Conservation (phyloP, 768 basidiomycete species). For the Podaxis mareebaensis region DNA sequence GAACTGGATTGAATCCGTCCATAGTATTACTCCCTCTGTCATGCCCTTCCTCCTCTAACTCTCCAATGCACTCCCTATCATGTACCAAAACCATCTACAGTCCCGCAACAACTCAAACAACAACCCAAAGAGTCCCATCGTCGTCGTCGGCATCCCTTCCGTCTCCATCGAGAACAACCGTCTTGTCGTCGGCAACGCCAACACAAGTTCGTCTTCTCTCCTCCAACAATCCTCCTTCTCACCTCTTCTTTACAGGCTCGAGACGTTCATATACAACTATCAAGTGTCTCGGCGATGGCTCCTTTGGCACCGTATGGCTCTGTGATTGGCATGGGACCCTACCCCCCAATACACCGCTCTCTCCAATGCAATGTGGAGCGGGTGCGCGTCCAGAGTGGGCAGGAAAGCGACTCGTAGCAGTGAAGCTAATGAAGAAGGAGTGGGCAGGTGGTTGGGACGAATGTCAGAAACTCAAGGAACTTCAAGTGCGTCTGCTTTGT, state of each 20-base stretch:
- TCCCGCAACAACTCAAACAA: conserved; percentile 29
- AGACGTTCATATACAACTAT: conserved; percentile 90
- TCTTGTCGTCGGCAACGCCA: conserved; percentile 72
- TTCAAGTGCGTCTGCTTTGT: conserved; percentile 64
- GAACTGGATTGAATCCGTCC: conserved; percentile 16
- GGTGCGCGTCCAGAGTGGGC: conserved; percentile 92
- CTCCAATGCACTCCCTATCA: conserved; percentile 60
- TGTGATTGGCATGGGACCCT: conserved; percentile 99
- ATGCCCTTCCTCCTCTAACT: conserved; percentile 26
- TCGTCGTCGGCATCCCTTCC: conserved; percentile 73
- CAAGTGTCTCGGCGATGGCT: conserved; percentile 97
- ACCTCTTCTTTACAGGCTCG: conserved; percentile 53
- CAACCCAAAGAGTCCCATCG: conserved; percentile 36
- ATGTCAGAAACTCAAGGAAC: conserved; percentile 92
- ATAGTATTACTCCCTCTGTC: conserved; percentile 19
- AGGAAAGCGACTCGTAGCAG: conserved; percentile 92
- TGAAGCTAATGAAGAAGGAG: conserved; percentile 97
- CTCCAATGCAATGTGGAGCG: conserved; percentile 94
- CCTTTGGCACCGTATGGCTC: conserved; percentile 97
- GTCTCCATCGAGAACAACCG: conserved; percentile 69
- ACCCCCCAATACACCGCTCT: conserved; percentile 86
- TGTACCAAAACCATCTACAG: conserved; percentile 47
- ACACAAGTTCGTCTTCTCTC: conserved; percentile 57
- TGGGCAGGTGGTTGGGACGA: conserved; percentile 99
- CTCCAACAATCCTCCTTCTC: conserved; percentile 13